Evolutionary conservation across 2,329 filamentous ascomycete genomes (phyloP), one percentile per base, ranked within the genome.

Genomic region (Ophiocordyceps camponoti-leonardi): DNA sequence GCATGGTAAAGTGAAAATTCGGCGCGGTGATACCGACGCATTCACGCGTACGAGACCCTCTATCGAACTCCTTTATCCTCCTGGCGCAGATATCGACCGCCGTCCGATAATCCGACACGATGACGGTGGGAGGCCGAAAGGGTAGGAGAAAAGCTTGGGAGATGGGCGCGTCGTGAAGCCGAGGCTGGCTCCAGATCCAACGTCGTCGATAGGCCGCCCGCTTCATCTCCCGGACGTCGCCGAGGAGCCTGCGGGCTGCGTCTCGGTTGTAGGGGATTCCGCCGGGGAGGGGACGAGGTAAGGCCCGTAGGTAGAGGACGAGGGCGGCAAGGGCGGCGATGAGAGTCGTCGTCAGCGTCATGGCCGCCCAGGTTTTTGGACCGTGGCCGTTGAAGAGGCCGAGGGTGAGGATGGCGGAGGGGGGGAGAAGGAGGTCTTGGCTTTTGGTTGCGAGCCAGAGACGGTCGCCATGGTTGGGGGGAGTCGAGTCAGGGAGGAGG

Each of bases 121-220:
- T 50, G 8, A 65, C 49, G 7, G 49, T 51, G 2, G 62, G 61
- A 44, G 52, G 53, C 18, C 49, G 47, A 20, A 63, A 54, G 1
- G 61, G 61, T 26, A 52, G 47, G 13, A 61, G 45, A 45, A 64
- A 65, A 42, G 62, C 45, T 41, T 66, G 63, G 3, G 56, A 49
- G 12, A 65, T 48, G 2, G 59, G 56, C 0, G 57, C 46, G 2
- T 48, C 44, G 48, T 58, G 57, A 20, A 47, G 47, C 30, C 50
- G 48, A 26, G 55, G 54, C 26, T 58, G 57, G 19, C 44, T 51
- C 49, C 50, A 54, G 41, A 58, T 46, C 58, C 58, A 60, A 6
- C 46, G 44, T 12, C 54, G 50, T 16, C 54, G 51, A 20, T 54
- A 53, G 18, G 45, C 45, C n/a, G 51, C 49, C 12, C 33, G 42